Conservation (phyloP, 2,329 filamentous ascomycete genomes). For the Sarocladium kiliense region DNA sequence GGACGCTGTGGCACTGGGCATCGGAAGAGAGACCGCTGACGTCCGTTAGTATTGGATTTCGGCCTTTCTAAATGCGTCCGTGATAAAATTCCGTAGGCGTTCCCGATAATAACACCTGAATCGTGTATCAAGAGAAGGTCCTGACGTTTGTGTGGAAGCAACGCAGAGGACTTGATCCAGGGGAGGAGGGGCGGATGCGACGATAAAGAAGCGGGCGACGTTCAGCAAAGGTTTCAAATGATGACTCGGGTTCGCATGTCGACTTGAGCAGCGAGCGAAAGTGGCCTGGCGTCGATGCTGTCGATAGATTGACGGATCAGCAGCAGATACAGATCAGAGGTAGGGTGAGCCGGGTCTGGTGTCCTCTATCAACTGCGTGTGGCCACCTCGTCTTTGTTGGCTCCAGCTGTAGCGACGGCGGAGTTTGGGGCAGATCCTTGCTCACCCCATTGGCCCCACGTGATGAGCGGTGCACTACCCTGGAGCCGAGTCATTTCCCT, state of each 20-base stretch:
- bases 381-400: slow-evolving; percentile 9
- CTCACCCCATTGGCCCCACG: neutral
- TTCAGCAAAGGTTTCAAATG: neutral
- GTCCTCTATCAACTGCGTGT: neutral
- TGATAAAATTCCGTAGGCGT: neutral
- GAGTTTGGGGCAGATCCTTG: neutral
- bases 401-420: neutral
- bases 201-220: neutral
- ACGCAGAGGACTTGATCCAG: neutral
- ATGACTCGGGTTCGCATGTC: neutral
- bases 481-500: too few species aligned
- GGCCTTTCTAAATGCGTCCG: neutral
- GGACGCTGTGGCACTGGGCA: slow-evolving; percentile 43
- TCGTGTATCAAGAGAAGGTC: neutral
- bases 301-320: neutral
- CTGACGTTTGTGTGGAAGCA: neutral
- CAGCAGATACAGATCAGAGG: neutral
- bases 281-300: neutral
- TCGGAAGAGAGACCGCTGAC: neutral
- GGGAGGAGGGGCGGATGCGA: slow-evolving; percentile 4
- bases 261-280: neutral
- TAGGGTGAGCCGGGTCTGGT: neutral
- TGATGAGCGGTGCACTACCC: neutral
- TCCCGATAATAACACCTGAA: too few species aligned
- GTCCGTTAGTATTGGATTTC: neutral